Conservation (phyloP, 2,329 filamentous ascomycete species). For the Epichloe festucae region DNA sequence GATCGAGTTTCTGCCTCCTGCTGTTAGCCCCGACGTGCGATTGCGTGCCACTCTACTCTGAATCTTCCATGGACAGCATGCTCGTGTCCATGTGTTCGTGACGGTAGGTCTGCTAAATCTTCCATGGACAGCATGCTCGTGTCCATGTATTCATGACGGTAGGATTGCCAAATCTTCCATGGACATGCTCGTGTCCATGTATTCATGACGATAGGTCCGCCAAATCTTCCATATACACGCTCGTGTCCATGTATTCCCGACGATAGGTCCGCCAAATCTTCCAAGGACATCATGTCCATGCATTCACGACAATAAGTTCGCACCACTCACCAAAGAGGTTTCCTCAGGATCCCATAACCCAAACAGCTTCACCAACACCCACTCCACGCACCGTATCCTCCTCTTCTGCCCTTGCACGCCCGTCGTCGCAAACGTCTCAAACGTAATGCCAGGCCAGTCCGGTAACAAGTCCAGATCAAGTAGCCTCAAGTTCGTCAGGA, state of each 20-base stretch:
- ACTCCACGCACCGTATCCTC: slow-evolving; percentile 73
- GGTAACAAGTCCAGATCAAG: slow-evolving; percentile 62
- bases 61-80: background rate
- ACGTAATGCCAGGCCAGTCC: slow-evolving; percentile 70
- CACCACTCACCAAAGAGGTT: slow-evolving; percentile 49
- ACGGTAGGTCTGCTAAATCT: background rate
- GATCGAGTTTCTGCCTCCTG: slow-evolving; percentile 58
- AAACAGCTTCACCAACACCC: slow-evolving; percentile 82
- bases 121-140: background rate
- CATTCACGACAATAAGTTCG: background rate
- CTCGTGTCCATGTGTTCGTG: background rate
- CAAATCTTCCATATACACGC: too few relatives aligned
- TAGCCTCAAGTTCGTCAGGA: slow-evolving; percentile 73
- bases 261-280: background rate
- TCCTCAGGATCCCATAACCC: slow-evolving; percentile 68
- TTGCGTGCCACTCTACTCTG: background rate
- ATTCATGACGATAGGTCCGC: background rate
- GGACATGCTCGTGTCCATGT: background rate
- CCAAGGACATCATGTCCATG: background rate
- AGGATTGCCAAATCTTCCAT: background rate
- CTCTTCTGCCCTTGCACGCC: slow-evolving; percentile 64
- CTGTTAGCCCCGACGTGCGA: slow-evolving; percentile 2
- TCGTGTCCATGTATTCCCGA: background rate
- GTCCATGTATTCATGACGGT: background rate
- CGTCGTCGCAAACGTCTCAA: slow-evolving; percentile 56